A percentile compares a stretch with the other conserved stretches of the same genome.
Evolutionary conservation across 108 stramenopile species (phyloP).

Genomic region (Poteriospumella lacustris): DNA sequence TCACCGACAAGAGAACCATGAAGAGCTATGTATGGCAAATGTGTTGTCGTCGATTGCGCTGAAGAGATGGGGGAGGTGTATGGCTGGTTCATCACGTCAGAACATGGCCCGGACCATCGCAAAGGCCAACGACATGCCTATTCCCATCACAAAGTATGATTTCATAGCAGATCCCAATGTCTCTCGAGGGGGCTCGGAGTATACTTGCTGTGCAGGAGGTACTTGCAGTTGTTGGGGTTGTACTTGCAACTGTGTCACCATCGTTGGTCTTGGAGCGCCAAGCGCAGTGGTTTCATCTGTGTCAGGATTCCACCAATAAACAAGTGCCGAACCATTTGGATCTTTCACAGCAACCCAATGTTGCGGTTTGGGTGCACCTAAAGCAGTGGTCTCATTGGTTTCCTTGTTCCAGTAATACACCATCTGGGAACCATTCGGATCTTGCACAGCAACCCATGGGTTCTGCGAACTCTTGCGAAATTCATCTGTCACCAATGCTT

Average conservation of each 20-base stretch:
- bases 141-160: not conserved
- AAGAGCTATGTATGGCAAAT: no score
- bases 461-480: not conserved
- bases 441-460: not conserved
- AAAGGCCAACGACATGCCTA: not conserved
- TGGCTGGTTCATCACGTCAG: no score
- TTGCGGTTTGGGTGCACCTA: conserved; percentile 13
- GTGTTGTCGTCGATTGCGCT: not conserved
- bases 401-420: conserved; percentile 18
- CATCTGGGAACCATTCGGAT: not conserved
- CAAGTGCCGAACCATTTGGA: conserved; percentile 23
- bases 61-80: not conserved
- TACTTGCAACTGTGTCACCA: not conserved
- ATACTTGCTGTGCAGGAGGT: not conserved
- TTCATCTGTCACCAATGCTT: no score
- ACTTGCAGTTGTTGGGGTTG: not conserved
- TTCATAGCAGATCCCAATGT: not conserved
- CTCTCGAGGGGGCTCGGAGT: no score
- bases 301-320: conserved; percentile 29
- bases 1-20: no score
- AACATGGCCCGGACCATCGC: not conserved
- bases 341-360: conserved; percentile 21
- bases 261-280: not conserved
- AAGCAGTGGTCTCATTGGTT: conserved; percentile 24
- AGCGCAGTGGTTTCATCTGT: conserved; percentile 10